Evolutionary conservation across 805 yeast genomes (phyloP).

Genomic region (Teunomyces gatunensis): DNA sequence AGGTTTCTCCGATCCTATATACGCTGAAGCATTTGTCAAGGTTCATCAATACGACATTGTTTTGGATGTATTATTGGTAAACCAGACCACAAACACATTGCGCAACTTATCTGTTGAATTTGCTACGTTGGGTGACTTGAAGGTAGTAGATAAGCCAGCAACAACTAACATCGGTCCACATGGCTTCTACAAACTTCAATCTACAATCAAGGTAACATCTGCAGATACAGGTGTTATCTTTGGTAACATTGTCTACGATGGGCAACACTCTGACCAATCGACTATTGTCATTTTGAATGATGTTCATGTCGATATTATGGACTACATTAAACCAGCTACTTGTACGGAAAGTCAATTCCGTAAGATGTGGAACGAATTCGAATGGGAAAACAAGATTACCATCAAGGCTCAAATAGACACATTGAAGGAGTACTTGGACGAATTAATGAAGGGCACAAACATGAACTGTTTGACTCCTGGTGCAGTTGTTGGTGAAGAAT

Average conservation of each 20-base stretch:
- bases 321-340: slow-evolving; percentile 92
- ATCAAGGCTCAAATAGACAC: slow-evolving; percentile 67
- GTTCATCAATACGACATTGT: slow-evolving; percentile 97
- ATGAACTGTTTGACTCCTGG: slow-evolving; percentile 94
- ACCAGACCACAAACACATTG: slow-evolving; percentile 88
- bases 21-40: slow-evolving; percentile 94
- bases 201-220: slow-evolving; percentile 89
- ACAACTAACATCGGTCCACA: slow-evolving; percentile 95
- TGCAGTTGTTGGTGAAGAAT: slow-evolving; percentile 84
- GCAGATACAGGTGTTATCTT: slow-evolving; percentile 98
- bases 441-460: slow-evolving; percentile 77
- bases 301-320: slow-evolving; percentile 95
- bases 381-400: slow-evolving; percentile 98
- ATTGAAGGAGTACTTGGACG: slow-evolving; percentile 75
- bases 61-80: slow-evolving; percentile 87
- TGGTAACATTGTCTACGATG: slow-evolving; percentile 96
- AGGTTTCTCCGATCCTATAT: slow-evolving; percentile 97
- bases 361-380: slow-evolving; percentile 98
- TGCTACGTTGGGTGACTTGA: slow-evolving; percentile 93
- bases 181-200: slow-evolving; percentile 86
- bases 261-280: slow-evolving; percentile 86
- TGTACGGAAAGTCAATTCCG: slow-evolving; percentile 90
- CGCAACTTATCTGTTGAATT: slow-evolving; percentile 91
- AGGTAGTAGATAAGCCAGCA: slow-evolving; percentile 88
- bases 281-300: slow-evolving; percentile 91